phyloP scores from a whole-genome alignment of 768 basidiomycete genomes.

The Lactifluus hygrophoroides region DNA sequence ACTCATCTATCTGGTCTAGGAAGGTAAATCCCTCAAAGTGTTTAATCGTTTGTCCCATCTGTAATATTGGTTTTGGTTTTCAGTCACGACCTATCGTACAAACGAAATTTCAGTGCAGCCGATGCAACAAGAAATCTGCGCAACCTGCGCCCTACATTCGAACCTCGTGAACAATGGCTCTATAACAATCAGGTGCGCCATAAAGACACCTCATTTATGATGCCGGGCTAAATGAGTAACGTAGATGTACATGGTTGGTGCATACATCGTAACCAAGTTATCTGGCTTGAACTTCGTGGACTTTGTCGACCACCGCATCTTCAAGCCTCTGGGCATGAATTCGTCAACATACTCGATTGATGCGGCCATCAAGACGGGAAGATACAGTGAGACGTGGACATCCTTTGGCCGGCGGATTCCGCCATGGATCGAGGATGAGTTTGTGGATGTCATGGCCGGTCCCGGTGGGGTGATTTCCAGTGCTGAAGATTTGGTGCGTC shows the following conservation, averaged over 20 bases:
- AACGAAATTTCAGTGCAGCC: neutral
- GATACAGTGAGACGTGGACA: conserved; percentile 30
- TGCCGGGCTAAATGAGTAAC: neutral
- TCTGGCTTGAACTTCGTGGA: conserved; percentile 28
- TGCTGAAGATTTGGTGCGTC: conserved; percentile 35
- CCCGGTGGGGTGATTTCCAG: conserved; percentile 39
- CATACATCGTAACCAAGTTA: conserved; percentile 30
- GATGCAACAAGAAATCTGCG: conserved; percentile 22
- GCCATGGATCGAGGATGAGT: conserved; percentile 25
- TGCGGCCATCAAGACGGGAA: conserved; percentile 28
- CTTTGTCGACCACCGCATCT: conserved; percentile 37
- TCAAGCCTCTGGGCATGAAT: conserved; percentile 34
- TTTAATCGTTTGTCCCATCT: neutral
- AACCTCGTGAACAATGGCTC: conserved; percentile 32
- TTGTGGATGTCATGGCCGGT: conserved; percentile 27
- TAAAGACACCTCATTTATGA: neutral
- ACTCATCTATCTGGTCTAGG: conserved; percentile 36
- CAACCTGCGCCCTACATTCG: conserved; percentile 29
- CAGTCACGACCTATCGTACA: conserved; percentile 11
- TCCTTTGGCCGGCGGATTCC: conserved; percentile 28
- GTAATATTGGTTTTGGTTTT: neutral
- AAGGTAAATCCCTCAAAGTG: conserved; percentile 23
- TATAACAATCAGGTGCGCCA: conserved; percentile 33
- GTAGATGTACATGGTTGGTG: conserved; percentile 34
- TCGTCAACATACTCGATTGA: conserved; percentile 32